Base-by-base conservation (phyloP, 495 filamentous ascomycete species). In the Mycothermus thermophilus region DNA sequence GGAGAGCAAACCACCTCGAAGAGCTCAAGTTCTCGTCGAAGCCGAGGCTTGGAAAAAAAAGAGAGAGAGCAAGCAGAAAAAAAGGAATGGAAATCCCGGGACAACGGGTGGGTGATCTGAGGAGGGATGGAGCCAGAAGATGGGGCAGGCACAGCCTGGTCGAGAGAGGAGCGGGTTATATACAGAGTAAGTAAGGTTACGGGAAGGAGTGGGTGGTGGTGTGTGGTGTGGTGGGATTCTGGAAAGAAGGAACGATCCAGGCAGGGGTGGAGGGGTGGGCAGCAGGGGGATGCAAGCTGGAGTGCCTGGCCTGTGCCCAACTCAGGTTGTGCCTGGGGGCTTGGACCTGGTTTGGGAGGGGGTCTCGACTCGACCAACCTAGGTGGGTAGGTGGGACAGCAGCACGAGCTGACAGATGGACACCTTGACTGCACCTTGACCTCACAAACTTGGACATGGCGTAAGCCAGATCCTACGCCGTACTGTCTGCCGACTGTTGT, bases 1-100 rank as follows among this genome's bases (percentile, higher is more conserved):
- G 37, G 41, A 34, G 43, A 43, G 37, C 32, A 19, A 23, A 35
- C 18, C 18, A n/a, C n/a, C n/a, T n/a, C n/a, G n/a, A n/a, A n/a
- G n/a, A n/a, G n/a, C n/a, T n/a, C n/a, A n/a, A n/a, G n/a, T n/a
- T n/a, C n/a, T n/a, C n/a, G n/a, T n/a, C n/a, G n/a, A n/a, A n/a
- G n/a, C n/a, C 58, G 47, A 59, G 58, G 55, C 34, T 34, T 35
- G 46, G 45, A 52, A 41, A 35, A 42, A 44, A 51, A 19, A 34
- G 29, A 46, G 33, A 31, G 22, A 35, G 19, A 35, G 24, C 14
- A 13, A 33, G 26, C 14, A 5, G 31, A 3, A n/a, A 20, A 13
- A 45, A 42, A 42, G 37, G 47, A 50, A 50, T 22, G 43, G 24
- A 46, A 50, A 27, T 37, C 43, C 43, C 32, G 37, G 12, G 30